phyloP scores from a whole-genome alignment of 1,284 basidiomycete species.

The Marasmius tenuissimus region DNA sequence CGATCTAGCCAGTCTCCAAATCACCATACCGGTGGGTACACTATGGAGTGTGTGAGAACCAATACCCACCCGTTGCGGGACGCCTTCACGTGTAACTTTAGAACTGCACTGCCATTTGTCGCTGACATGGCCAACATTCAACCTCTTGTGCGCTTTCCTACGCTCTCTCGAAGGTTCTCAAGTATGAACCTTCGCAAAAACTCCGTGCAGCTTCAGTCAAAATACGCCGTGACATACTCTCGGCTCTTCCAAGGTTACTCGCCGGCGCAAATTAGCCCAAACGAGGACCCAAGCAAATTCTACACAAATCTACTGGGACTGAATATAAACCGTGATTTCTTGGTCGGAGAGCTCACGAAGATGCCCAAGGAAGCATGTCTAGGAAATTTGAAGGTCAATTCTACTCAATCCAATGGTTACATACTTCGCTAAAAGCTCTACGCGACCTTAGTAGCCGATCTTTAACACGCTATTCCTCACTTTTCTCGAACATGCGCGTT shows the following conservation, averaged over 20 bases:
- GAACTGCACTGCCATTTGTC: no score
- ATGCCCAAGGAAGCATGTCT: slow-evolving; percentile 41
- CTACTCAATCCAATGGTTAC: background rate
- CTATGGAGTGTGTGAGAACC: no score
- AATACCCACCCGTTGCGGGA: no score
- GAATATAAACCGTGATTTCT: slow-evolving; percentile 46
- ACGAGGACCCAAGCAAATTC: slow-evolving; percentile 38
- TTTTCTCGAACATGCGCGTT: slow-evolving; percentile 31
- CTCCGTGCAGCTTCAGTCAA: slow-evolving; percentile 24
- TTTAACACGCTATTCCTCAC: slow-evolving; percentile 46
- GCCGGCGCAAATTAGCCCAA: slow-evolving; percentile 36
- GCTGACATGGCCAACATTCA: background rate
- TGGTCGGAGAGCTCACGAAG: slow-evolving; percentile 37
- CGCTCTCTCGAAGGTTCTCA: no score
- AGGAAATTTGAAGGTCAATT: slow-evolving; percentile 42
- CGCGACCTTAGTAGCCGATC: slow-evolving; percentile 44
- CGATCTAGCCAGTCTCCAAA: no score
- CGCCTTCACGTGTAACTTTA: no score
- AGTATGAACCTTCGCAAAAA: background rate
- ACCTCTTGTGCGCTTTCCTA: background rate
- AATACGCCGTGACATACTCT: slow-evolving; percentile 40
- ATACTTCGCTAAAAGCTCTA: background rate
- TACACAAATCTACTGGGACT: slow-evolving; percentile 51
- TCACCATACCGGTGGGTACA: no score
- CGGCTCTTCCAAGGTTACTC: slow-evolving; percentile 44